A percentile compares a stretch with the other conserved stretches of the same genome.
Evolutionary conservation across 2,329 filamentous ascomycete genomes (phyloP).

Genomic region (Lithohypha guttulata): DNA sequence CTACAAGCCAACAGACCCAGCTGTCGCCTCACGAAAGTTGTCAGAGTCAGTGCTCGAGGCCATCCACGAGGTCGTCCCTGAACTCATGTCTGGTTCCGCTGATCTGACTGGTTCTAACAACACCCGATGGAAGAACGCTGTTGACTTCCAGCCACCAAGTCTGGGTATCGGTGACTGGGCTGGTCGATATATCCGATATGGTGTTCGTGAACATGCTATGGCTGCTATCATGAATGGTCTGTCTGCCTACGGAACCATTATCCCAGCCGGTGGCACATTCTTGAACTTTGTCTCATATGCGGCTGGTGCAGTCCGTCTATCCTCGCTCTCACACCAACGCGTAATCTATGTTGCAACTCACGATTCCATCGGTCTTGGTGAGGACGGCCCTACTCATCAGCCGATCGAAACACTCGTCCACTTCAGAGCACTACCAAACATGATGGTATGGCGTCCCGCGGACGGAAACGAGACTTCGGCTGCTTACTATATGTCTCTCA

Average conservation of each 20-base stretch:
- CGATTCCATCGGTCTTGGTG: slow-evolving; percentile 97
- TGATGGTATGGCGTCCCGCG: slow-evolving; percentile 98
- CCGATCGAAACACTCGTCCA: slow-evolving; percentile 96
- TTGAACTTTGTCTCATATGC: slow-evolving; percentile 99
- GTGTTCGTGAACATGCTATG: slow-evolving; percentile 44
- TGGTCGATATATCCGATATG: slow-evolving; percentile 65
- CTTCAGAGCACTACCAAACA: slow-evolving; percentile 97
- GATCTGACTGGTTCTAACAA: slow-evolving; percentile 98
- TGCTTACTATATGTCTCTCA: slow-evolving; percentile 92
- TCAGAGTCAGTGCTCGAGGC: slow-evolving; percentile 88
- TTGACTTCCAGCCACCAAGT: slow-evolving; percentile 90
- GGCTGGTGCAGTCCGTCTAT: slow-evolving; percentile 87
- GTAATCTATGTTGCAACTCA: slow-evolving; percentile 94
- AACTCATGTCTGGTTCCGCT: slow-evolving; percentile 90
- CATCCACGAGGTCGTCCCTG: slow-evolving; percentile 71
- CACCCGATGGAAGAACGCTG: slow-evolving; percentile 92
- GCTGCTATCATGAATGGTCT: slow-evolving; percentile 57
- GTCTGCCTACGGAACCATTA: slow-evolving; percentile 84
- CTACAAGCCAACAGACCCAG: slow-evolving; percentile 76
- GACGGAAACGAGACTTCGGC: slow-evolving; percentile 97
- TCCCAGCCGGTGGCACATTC: slow-evolving; percentile 94
- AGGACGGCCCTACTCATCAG: slow-evolving; percentile 97
- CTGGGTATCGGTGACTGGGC: slow-evolving; percentile 78
- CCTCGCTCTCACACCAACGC: slow-evolving; percentile 80
- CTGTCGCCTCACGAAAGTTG: slow-evolving; percentile 87